phyloP scores from a whole-genome alignment of 2,329 filamentous ascomycete genomes.

The Paecilomyces variotii region DNA sequence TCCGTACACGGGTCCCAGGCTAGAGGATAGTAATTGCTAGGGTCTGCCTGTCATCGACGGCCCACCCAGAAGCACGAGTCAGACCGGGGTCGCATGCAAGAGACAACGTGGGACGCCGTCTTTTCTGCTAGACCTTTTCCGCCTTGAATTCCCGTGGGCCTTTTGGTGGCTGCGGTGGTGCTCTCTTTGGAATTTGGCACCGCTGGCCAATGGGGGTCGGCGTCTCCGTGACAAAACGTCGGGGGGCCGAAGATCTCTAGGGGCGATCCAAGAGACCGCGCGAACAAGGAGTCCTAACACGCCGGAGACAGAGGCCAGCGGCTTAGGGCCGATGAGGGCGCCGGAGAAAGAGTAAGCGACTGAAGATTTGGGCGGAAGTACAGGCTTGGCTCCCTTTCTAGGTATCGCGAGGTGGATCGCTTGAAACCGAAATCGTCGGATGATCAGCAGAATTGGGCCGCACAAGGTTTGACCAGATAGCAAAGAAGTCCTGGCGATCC shows the following conservation, averaged over 20 bases:
- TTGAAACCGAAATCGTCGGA: constrained; percentile 10
- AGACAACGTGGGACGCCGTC: constrained; percentile 27
- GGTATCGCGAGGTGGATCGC: background rate
- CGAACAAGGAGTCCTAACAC: background rate
- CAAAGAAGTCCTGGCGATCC: constrained; percentile 4
- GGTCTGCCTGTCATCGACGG: constrained; percentile 26
- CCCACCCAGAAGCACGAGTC: constrained; percentile 29
- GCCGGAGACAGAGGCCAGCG: background rate
- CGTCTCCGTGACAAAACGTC: background rate
- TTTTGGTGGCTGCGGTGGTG: constrained; percentile 9
- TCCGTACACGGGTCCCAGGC: constrained; percentile 1
- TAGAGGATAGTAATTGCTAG: constrained; percentile 1
- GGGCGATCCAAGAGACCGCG: background rate
- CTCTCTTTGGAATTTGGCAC: background rate
- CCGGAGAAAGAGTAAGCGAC: background rate
- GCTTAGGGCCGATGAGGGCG: background rate
- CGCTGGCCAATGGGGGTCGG: background rate
- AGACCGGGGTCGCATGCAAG: constrained; percentile 27
- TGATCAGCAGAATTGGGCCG: constrained; percentile 15
- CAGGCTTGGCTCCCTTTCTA: background rate
- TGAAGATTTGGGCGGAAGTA: constrained; percentile 1
- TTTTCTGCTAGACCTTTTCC: constrained; percentile 3
- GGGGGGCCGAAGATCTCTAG: background rate
- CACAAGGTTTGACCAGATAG: constrained; percentile 10
- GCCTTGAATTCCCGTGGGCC: background rate